Base-by-base conservation (phyloP, 2,329 filamentous ascomycete genomes). In the Metarhizium humberi region DNA sequence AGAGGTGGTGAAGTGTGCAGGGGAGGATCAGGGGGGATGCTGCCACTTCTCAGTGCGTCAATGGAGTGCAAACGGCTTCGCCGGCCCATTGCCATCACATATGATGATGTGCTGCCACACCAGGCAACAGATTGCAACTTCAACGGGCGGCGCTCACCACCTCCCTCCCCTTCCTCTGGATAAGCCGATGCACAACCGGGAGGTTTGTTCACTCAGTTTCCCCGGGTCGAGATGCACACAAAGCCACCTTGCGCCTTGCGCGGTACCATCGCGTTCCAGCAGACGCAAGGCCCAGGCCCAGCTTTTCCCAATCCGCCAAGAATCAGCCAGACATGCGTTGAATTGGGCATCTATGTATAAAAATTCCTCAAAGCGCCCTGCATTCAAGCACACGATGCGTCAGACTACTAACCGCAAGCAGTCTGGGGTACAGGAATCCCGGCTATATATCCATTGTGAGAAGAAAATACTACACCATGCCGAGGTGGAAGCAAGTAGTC, bases 261-360 rank as follows among this genome's bases (percentile, higher is more conserved):
- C 38, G 2, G 38, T 16, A 40, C 38, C 45, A 29, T 48, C 11
- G 25, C 14, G 45, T 16, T n/a, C 8, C 5, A 48, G 13, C 13
- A 11, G 10, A 30, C 13, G 25, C 45, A 29, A 48, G 7, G 18
- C 38, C 38, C 38, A 30, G 25, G 25, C 14, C 45, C 36, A 50
- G n/a, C 29, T 20, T 8, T 10, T n/a, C 11, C 45, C 43, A 32
- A 14, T 46, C 34, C 34, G 36, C 50, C 30, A 48, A 20, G n/a
- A 36, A 29, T 18, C 50, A 42, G 34, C 13, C 20, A 43, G 6
- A 20, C 50, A 34, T 34, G 10, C 32, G 43, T 25, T 8, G 32
- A 13, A 40, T 54, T 54, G 53, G 53, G 53, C 53, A 54, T 46
- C 53, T 38, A 54, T 29, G 30, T 6, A 38, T 6, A 29, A 20